These are phyloP conservation scores for Colletotrichum lini DNA, from an alignment of 2,329 filamentous ascomycete species.

Conservation along the genomic window DNA sequence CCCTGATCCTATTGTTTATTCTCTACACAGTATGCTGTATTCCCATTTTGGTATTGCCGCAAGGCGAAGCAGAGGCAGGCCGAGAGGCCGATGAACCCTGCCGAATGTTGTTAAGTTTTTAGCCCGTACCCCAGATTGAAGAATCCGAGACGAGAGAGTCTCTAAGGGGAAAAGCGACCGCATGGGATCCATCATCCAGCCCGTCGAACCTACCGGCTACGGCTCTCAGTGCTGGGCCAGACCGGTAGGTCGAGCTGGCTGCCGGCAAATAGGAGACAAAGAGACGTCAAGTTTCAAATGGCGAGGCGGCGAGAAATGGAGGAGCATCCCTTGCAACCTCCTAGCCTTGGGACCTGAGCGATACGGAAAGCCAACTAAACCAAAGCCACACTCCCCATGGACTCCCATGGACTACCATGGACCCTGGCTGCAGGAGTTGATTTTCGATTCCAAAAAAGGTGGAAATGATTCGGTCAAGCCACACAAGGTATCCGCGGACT, in stretches of 20 bases:
- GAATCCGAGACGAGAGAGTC: background rate
- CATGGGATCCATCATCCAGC: background rate
- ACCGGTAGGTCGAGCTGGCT: background rate
- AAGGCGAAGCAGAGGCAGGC: background rate
- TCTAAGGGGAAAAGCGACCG: background rate
- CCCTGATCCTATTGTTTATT: conserved; percentile 17
- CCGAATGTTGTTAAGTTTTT: background rate
- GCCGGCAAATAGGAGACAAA: conserved; percentile 14
- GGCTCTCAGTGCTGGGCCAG: too few relatives aligned
- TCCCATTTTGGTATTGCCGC: conserved; percentile 12
- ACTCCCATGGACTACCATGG: too few relatives aligned
- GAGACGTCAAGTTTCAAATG: conserved; percentile 35
- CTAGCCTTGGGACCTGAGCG: conserved; percentile 16
- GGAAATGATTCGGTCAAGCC: conserved; percentile 23
- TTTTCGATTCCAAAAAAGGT: too few relatives aligned
- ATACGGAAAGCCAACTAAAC: background rate
- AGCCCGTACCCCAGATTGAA: conserved; percentile 10
- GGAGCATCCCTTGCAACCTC: background rate
- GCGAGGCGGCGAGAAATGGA: conserved; percentile 25
- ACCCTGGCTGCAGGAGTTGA: too few relatives aligned
- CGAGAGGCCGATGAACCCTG: background rate
- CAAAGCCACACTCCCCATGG: too few relatives aligned
- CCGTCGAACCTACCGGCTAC: background rate
- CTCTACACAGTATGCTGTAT: background rate
- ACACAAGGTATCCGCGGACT: background rate